These are phyloP conservation scores for Umbelopsis sp. DNA, from an alignment of 192 early-diverging fungal genomes.

Conservation along the genomic window DNA sequence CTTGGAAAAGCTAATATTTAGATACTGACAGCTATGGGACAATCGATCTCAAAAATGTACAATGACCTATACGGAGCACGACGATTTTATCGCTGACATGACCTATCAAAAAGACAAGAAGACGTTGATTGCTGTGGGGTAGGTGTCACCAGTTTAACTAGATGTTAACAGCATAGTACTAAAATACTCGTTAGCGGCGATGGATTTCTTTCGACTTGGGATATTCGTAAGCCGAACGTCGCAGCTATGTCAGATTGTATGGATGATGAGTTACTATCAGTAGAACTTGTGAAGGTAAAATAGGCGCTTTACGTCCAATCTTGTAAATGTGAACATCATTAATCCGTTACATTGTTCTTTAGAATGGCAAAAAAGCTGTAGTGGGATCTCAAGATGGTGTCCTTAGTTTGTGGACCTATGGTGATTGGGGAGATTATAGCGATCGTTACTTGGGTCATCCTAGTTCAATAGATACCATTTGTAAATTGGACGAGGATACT, in stretches of 20 bases:
- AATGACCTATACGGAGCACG: constrained; percentile 82
- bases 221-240: constrained; percentile 86
- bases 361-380: constrained; percentile 82
- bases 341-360: constrained; percentile 29
- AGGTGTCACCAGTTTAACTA: background rate
- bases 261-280: constrained; percentile 93
- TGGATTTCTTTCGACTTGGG: constrained; percentile 88
- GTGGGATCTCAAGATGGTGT: constrained; percentile 92
- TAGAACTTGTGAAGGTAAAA: constrained; percentile 67
- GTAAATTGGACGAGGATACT: constrained; percentile 80
- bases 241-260: constrained; percentile 89
- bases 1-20: background rate
- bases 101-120: constrained; percentile 68
- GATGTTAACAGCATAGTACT: background rate
- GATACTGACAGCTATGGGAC: constrained; percentile 80
- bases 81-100: constrained; percentile 93
- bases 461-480: constrained; percentile 83
- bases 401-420: constrained; percentile 86
- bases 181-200: constrained; percentile 67
- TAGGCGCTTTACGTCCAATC: background rate
- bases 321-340: background rate
- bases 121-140: constrained; percentile 79
- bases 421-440: constrained; percentile 89
- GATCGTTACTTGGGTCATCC: constrained; percentile 97
- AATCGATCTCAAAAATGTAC: constrained; percentile 73